phyloP scores from a whole-genome alignment of 805 yeast species.

The Sugiyamaella valdiviana region DNA sequence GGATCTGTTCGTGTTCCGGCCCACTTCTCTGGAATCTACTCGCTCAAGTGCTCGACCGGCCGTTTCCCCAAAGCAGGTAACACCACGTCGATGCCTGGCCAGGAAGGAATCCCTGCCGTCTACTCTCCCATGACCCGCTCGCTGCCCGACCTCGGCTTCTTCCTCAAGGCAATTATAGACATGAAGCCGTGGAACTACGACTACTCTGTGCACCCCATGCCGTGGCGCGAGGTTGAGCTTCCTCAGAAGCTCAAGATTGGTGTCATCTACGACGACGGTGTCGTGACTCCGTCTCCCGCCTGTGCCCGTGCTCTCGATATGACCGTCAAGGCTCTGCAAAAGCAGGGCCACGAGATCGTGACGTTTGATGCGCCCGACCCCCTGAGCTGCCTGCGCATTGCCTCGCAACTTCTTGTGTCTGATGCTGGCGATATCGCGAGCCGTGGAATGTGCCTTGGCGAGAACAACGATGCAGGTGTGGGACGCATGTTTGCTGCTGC shows the following conservation, averaged over 20 bases:
- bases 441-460: slow-evolving; percentile 27
- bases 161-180: slow-evolving; percentile 41
- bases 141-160: slow-evolving; percentile 45
- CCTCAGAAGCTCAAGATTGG: slow-evolving; percentile 42
- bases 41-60: slow-evolving; percentile 45
- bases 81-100: slow-evolving; percentile 39
- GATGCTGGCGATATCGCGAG: slow-evolving; percentile 32
- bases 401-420: slow-evolving; percentile 35
- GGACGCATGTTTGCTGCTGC: slow-evolving; percentile 28
- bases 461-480: slow-evolving; percentile 35
- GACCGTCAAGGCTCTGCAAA: slow-evolving; percentile 36
- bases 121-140: slow-evolving; percentile 42
- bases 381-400: slow-evolving; percentile 54
- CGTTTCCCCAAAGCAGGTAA: slow-evolving; percentile 43
- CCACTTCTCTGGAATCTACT: slow-evolving; percentile 45
- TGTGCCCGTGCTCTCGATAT: slow-evolving; percentile 37
- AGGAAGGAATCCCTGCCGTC: slow-evolving; percentile 43
- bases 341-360: slow-evolving; percentile 43
- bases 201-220: slow-evolving; percentile 42
- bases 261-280: slow-evolving; percentile 43
- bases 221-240: slow-evolving; percentile 42
- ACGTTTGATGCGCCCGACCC: slow-evolving; percentile 46
- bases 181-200: slow-evolving; percentile 54
- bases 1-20: slow-evolving; percentile 54
- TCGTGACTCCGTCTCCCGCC: slow-evolving; percentile 47